phyloP scores from a whole-genome alignment of 805 yeast genomes.

The Monosporozyma solicola region DNA sequence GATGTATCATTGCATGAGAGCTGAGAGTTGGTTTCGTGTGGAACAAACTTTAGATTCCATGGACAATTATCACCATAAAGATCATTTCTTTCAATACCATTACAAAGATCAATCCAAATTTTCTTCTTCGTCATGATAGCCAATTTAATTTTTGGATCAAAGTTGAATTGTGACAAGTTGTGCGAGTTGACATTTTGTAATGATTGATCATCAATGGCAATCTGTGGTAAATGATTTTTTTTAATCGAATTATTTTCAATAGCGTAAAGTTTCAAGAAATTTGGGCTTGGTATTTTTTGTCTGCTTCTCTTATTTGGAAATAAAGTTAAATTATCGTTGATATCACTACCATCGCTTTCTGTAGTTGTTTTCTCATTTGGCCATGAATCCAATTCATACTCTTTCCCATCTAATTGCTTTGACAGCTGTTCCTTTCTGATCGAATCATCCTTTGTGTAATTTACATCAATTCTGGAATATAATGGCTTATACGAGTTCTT shows the following conservation, averaged over 20 bases:
- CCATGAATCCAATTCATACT: slow-evolving; percentile 24
- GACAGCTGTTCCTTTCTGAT: slow-evolving; percentile 8
- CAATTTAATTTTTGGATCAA: slow-evolving; percentile 19
- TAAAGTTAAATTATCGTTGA: not conserved
- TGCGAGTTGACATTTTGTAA: slow-evolving; percentile 12
- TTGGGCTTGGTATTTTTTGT: slow-evolving; percentile 21
- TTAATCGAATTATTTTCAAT: slow-evolving; percentile 19
- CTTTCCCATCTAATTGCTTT: slow-evolving; percentile 3
- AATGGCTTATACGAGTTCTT: not conserved
- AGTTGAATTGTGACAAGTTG: slow-evolving; percentile 7
- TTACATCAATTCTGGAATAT: not conserved
- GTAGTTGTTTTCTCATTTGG: slow-evolving; percentile 6
- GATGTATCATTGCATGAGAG: not conserved
- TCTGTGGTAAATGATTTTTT: slow-evolving; percentile 22
- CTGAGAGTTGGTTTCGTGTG: slow-evolving; percentile 3
- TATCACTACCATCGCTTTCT: not conserved
- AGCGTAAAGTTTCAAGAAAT: slow-evolving; percentile 25
- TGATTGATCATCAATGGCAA: slow-evolving; percentile 24
- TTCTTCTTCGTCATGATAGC: slow-evolving; percentile 27
- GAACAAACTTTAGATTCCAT: slow-evolving; percentile 17
- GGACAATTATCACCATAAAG: slow-evolving; percentile 25
- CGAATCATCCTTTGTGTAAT: not conserved
- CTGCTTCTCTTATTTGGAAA: slow-evolving; percentile 21
- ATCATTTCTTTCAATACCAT: slow-evolving; percentile 18
- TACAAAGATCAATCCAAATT: slow-evolving; percentile 25